Conservation (phyloP, 2,329 filamentous ascomycete species). For the Pseudogymnoascus pannorum region DNA sequence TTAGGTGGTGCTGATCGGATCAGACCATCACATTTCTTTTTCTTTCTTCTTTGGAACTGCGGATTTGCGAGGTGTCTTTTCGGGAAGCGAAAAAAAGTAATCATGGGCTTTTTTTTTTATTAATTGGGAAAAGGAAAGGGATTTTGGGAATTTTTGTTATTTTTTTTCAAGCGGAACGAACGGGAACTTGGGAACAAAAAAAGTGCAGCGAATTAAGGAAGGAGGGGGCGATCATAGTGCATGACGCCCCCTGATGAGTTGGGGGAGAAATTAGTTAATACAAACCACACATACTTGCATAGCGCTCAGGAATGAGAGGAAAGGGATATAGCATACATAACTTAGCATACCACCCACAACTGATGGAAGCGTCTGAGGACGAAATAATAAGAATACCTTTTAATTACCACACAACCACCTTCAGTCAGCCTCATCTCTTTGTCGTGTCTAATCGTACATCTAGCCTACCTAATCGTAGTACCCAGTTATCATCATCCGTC, state of each 20-base stretch:
- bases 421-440: neutral
- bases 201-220: neutral
- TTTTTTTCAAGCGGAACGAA: neutral
- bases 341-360: neutral
- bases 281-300: neutral
- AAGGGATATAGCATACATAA: neutral
- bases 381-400: neutral
- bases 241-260: neutral
- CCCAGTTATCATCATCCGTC: neutral
- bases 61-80: neutral
- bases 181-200: no score
- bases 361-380: neutral
- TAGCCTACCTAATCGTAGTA: no score
- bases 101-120: neutral
- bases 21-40: neutral
- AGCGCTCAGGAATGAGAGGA: neutral
- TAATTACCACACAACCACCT: neutral
- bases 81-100: neutral
- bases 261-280: conserved; percentile 3
- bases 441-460: neutral
- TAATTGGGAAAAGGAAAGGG: neutral
- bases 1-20: conserved; percentile 1
- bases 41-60: neutral
- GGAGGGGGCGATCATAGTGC: conserved; percentile 1
- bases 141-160: neutral